phyloP scores from a whole-genome alignment of 768 basidiomycete species.

The Suillus weaverae region DNA sequence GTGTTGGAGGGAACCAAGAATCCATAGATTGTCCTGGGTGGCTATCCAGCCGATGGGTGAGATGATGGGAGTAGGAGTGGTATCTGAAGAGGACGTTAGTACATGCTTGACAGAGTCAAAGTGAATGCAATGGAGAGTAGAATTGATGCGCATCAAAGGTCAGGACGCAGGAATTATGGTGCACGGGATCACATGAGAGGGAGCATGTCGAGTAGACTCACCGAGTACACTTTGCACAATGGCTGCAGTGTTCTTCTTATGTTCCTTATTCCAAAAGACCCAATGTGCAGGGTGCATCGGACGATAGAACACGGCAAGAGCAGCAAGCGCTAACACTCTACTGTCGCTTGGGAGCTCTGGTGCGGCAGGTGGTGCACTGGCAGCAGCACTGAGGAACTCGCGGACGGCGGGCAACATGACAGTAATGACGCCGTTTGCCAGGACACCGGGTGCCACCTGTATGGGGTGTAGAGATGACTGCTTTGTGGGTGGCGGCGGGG shows the following conservation, averaged over 20 bases:
- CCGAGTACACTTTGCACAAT: constrained; percentile 54
- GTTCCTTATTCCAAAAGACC: constrained; percentile 61
- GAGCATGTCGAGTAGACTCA: constrained; percentile 34
- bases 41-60: constrained; percentile 38
- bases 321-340: constrained; percentile 55
- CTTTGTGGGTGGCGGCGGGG: constrained; percentile 19
- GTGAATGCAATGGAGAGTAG: background rate
- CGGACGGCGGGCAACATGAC: constrained; percentile 50
- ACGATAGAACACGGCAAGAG: constrained; percentile 57
- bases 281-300: constrained; percentile 58
- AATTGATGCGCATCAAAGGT: background rate
- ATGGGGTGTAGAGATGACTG: constrained; percentile 21
- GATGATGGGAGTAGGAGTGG: constrained; percentile 32
- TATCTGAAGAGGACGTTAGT: constrained; percentile 18
- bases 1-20: constrained; percentile 31
- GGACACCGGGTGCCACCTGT: constrained; percentile 36
- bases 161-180: background rate
- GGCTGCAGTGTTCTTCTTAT: constrained; percentile 48
- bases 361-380: constrained; percentile 41
- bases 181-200: no score
- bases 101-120: background rate
- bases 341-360: constrained; percentile 39
- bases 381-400: constrained; percentile 44
- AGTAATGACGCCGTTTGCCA: constrained; percentile 43
- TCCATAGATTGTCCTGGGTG: constrained; percentile 34